Evolutionary conservation across 768 basidiomycete genomes (phyloP).

Genomic region (Exidia glandulosa): DNA sequence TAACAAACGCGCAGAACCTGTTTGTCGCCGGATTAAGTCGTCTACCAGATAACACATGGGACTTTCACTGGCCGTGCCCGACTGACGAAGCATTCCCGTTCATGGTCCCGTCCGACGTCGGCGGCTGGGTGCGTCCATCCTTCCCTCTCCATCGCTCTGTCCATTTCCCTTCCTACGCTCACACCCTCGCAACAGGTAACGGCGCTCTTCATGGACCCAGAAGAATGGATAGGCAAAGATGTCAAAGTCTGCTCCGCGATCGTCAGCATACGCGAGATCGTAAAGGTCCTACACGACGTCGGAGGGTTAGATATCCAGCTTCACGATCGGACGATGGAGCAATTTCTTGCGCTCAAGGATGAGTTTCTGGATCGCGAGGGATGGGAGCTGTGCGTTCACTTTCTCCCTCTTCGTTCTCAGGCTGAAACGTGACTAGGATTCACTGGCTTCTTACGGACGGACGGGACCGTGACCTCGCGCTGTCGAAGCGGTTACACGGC

Average conservation of each 20-base stretch:
- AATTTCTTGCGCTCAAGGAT: neutral
- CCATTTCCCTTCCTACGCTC: no score
- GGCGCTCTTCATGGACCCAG: neutral
- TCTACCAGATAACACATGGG: neutral
- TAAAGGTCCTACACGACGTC: neutral
- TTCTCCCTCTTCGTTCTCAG: no score
- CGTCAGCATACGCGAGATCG: neutral
- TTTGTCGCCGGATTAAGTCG: neutral
- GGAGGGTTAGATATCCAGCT: neutral
- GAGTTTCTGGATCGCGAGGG: neutral
- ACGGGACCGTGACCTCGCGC: no score
- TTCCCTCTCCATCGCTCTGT: no score
- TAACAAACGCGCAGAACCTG: no score
- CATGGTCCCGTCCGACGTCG: neutral
- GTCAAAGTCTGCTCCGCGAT: slow-evolving; percentile 1
- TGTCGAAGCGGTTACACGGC: no score
- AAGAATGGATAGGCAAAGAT: neutral
- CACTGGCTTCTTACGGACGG: no score
- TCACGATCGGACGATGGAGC: neutral
- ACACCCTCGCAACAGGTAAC: neutral
- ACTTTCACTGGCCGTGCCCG: neutral
- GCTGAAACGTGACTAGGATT: neutral
- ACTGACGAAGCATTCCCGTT: neutral
- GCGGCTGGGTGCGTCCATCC: neutral
- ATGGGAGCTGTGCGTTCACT: neutral